Conservation (phyloP, 495 filamentous ascomycete species). For the Penicillium samsonianum region DNA sequence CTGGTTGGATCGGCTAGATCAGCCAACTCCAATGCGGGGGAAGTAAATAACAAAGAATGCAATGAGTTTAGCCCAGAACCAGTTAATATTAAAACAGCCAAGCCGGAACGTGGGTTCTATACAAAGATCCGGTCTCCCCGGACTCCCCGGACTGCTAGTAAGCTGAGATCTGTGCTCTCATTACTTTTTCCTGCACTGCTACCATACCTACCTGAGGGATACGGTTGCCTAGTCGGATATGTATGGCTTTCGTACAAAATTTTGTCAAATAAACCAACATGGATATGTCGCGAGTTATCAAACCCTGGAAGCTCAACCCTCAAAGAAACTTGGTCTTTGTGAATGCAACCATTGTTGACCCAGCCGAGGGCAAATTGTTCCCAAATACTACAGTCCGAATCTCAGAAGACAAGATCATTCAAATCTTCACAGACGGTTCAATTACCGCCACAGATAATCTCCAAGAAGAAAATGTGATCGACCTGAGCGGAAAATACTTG, state of each 20-base stretch:
- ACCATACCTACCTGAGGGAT: background rate
- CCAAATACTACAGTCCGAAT: slow-evolving; percentile 28
- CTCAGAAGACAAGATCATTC: slow-evolving; percentile 26
- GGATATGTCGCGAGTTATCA: slow-evolving; percentile 26
- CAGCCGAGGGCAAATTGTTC: slow-evolving; percentile 28
- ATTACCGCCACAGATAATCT: background rate
- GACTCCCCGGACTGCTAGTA: background rate
- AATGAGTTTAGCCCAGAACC: background rate
- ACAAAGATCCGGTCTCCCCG: background rate
- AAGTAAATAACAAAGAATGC: background rate
- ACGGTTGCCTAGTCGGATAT: background rate
- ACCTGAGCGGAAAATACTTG: slow-evolving; percentile 48
- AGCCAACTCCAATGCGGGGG: background rate
- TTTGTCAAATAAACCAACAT: slow-evolving; percentile 8
- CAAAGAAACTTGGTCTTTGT: slow-evolving; percentile 26
- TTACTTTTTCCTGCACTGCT: background rate
- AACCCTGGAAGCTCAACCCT: slow-evolving; percentile 35
- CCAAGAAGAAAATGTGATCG: slow-evolving; percentile 25
- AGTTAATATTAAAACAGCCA: background rate
- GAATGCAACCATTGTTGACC: slow-evolving; percentile 37
- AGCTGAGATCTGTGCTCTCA: background rate
- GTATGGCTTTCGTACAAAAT: too few species aligned
- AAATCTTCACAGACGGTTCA: slow-evolving; percentile 14
- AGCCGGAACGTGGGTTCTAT: background rate
- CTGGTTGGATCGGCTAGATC: slow-evolving; percentile 11